Base-by-base conservation (phyloP, 1,139 yeast species). In the Debaryomyces coudertii region DNA sequence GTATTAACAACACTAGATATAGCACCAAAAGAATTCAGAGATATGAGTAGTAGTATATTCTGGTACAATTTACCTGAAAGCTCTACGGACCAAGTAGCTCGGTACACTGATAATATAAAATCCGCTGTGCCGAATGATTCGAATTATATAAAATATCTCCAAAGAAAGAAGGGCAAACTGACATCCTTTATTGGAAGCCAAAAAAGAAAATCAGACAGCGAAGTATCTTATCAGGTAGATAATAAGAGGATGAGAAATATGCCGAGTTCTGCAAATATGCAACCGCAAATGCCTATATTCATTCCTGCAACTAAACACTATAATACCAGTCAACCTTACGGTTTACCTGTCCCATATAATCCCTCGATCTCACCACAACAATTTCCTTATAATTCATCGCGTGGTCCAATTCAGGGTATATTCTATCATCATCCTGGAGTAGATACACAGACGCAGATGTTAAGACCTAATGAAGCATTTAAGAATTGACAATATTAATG, bases 121-220 rank as follows among this genome's bases (percentile, higher is more conserved):
- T 20, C 41, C 3, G 36, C 47, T 1, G 46, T 27, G 11, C 69
- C 69, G 8, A 65, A 65, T 45, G 69, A 65, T 47, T 61, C 66
- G 5, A 48, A 40, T 11, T 59, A 54, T 43, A 34, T 51, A 39
- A 55, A 53, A 40, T 53, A 46, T 24, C 41, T 54, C 38, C 48
- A 50, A 28, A 49, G 58, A 22, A 52, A 49, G 43, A 45, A 39
- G 38, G 27, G 31, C n/a, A 37, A 36, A 16, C 34, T 12, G 7
- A 2, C 34, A 7, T 8, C 33, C 12, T 7, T 29, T 25, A 14
- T 27, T 16, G 8, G 8, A 2, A 28, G 16, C 24, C 11, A 9
- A 18, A 38, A 38, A 29, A 38, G 41, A 20, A 38, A 38, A 18
- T 28, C 41, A 8, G 41, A 38, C 16, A 28, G 34, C 11, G 34